These are phyloP conservation scores for Calamus simplicifolius DNA, from an alignment of 176 grass and related monocot species.

Conservation along the genomic window DNA sequence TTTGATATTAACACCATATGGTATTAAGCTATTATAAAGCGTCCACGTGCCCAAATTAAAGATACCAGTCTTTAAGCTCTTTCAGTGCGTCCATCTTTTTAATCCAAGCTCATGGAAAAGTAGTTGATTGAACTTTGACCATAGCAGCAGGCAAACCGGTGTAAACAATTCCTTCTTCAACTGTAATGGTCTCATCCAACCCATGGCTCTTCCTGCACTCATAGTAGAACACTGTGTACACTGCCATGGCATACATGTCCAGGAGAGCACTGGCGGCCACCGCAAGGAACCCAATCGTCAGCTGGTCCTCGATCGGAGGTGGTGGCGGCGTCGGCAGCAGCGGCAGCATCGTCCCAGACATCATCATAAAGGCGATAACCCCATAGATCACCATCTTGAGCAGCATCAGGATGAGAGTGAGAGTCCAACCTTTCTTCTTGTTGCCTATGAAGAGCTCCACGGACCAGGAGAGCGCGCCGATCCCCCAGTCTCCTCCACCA, in stretches of 20 bases:
- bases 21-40: too few relatives aligned
- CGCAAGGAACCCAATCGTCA: constrained; percentile 14
- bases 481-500: constrained; percentile 42
- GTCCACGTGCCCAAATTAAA: too few relatives aligned
- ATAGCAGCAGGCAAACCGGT: constrained; percentile 6
- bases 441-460: constrained; percentile 41
- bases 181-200: constrained; percentile 5
- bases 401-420: constrained; percentile 27
- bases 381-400: constrained; percentile 20
- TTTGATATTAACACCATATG: too few relatives aligned
- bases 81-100: too few relatives aligned
- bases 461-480: constrained; percentile 42
- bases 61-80: too few relatives aligned
- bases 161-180: constrained; percentile 19
- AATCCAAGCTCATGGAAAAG: too few relatives aligned
- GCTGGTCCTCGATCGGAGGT: constrained; percentile 2
- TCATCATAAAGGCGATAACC: constrained; percentile 3
- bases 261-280: constrained; percentile 21
- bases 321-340: neutral
- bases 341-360: neutral
- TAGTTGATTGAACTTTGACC: neutral
- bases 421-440: constrained; percentile 17
- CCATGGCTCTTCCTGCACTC: constrained; percentile 43
- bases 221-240: constrained; percentile 36
- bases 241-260: constrained; percentile 28